Evolutionary conservation across 345 rosid genomes (phyloP).

Genomic region (Turritis glabra): DNA sequence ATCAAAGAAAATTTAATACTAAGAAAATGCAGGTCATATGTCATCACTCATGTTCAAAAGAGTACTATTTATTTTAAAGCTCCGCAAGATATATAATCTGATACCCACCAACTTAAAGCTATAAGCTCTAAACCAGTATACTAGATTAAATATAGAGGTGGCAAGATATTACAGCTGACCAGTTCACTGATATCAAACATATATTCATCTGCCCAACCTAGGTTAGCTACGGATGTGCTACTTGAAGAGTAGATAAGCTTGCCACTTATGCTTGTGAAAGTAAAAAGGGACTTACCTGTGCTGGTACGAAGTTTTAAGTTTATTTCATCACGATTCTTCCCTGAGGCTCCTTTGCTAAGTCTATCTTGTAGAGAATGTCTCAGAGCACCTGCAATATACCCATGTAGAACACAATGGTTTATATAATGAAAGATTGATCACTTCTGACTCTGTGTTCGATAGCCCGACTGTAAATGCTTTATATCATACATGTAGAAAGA

Average conservation of each 20-base stretch:
- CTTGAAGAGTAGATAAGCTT: conserved; percentile 5
- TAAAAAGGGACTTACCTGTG: conserved; percentile 55
- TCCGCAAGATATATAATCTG: background rate
- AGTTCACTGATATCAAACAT: conserved; percentile 8
- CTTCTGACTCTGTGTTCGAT: too few relatives aligned
- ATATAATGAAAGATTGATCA: conserved; percentile 31
- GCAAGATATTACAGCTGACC: conserved; percentile 23
- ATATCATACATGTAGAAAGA: conserved; percentile 10
- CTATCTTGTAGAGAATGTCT: conserved; percentile 89
- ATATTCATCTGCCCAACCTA: background rate
- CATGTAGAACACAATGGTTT: conserved; percentile 28
- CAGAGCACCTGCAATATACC: conserved; percentile 64
- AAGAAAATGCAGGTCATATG: conserved; percentile 14
- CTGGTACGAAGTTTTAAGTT: conserved; percentile 84
- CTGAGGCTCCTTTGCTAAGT: conserved; percentile 84
- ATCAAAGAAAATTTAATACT: conserved; percentile 1
- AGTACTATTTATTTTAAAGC: background rate
- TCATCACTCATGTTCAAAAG: conserved; percentile 7
- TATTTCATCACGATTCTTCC: conserved; percentile 89
- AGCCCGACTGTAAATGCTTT: too few relatives aligned
- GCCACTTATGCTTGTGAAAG: conserved; percentile 27
- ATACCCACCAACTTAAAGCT: conserved; percentile 19
- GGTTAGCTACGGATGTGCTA: conserved; percentile 6
- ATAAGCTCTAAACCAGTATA: conserved; percentile 12
- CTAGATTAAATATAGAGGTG: background rate